Percentiles rank a stretch among this genome's conserved stretches.
phyloP scores from a whole-genome alignment of 2,329 filamentous ascomycete species.

The Diplodia scrobiculata region DNA sequence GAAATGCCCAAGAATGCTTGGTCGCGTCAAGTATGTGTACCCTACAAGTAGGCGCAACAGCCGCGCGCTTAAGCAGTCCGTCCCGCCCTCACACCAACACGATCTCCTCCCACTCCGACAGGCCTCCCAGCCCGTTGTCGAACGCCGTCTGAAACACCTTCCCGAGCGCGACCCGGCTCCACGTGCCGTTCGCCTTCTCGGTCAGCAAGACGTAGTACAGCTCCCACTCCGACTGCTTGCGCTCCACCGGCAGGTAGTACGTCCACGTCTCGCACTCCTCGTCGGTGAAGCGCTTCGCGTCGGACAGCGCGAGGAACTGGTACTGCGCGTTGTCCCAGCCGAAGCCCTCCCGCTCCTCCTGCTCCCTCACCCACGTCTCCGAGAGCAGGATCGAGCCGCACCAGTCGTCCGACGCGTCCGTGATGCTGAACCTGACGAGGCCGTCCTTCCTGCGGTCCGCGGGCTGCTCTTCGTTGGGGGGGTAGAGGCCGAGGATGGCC shows the following conservation, averaged over 20 bases:
- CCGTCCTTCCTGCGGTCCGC: conserved; percentile 6
- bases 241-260: conserved; percentile 43
- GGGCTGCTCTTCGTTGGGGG: not conserved
- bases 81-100: conserved; percentile 26
- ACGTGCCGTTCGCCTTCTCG: conserved; percentile 31
- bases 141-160: conserved; percentile 43
- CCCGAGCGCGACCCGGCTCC: conserved; percentile 39
- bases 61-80: no score
- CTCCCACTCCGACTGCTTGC: conserved; percentile 41
- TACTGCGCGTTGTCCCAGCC: conserved; percentile 20
- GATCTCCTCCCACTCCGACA: conserved; percentile 37
- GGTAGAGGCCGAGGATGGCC: conserved; percentile 27
- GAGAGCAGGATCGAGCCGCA: conserved; percentile 39
- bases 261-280: conserved; percentile 42
- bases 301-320: conserved; percentile 42
- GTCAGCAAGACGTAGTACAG: conserved; percentile 43
- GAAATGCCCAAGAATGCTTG: no score
- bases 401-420: conserved; percentile 39
- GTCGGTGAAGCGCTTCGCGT: conserved; percentile 41
- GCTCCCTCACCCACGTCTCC: not conserved
- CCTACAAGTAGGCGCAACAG: no score
- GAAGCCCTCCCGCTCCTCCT: not conserved
- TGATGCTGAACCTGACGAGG: conserved; percentile 36
- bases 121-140: conserved; percentile 5
- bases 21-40: no score